phyloP scores from a whole-genome alignment of 257 asterid species.

The Solanum rostratum region DNA sequence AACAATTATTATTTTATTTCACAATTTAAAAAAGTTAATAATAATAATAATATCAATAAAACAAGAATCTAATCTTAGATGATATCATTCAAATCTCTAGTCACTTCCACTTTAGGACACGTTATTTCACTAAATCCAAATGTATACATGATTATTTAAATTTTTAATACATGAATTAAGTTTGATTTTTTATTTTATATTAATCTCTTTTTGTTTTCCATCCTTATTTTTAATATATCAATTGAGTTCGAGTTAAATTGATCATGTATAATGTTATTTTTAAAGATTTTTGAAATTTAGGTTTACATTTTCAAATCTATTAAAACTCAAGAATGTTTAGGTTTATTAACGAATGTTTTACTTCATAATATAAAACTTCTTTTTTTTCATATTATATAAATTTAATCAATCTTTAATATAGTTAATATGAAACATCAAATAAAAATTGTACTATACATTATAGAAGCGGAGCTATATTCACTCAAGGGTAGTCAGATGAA shows the following conservation, averaged over 20 bases:
- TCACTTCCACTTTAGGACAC: neutral
- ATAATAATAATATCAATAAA: neutral
- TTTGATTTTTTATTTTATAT: no score
- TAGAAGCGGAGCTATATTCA: no score
- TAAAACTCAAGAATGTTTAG: no score
- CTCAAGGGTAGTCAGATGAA: no score
- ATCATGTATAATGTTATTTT: no score
- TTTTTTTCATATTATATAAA: no score
- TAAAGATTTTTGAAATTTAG: neutral
- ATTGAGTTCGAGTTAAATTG: neutral
- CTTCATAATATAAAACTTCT: no score
- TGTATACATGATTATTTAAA: neutral
- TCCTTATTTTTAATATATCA: no score
- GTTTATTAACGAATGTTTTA: no score
- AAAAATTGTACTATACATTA: no score
- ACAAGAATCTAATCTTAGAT: neutral
- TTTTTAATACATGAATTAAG: neutral
- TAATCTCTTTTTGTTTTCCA: no score
- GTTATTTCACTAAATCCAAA: neutral
- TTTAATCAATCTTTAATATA: neutral
- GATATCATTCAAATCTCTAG: neutral
- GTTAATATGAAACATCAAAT: rapidly evolving
- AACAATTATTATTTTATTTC: neutral
- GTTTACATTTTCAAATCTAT: neutral
- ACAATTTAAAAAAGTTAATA: neutral